Evolutionary conservation across 192 early-diverging fungal genomes (phyloP).

Genomic region (Diversispora eburnea): DNA sequence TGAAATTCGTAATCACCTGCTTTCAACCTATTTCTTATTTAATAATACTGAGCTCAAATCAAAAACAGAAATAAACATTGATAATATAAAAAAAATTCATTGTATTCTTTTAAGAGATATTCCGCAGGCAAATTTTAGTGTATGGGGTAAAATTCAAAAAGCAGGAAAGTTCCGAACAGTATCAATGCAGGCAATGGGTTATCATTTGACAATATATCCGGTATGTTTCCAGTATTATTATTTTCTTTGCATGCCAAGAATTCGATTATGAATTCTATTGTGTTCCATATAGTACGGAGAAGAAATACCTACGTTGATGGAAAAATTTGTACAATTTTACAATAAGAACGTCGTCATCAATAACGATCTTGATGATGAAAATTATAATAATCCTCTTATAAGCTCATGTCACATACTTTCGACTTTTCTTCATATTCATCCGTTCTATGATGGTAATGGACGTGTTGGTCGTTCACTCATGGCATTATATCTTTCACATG

Average conservation of each 20-base stretch:
- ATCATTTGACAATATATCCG: constrained; percentile 25
- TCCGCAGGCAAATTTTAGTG: constrained; percentile 2
- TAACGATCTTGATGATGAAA: not conserved
- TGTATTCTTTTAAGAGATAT: constrained; percentile 15
- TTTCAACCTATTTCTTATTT: constrained; percentile 7
- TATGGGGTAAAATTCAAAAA: constrained; percentile 11
- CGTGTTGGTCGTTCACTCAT: constrained; percentile 6
- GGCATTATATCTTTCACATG: not conserved
- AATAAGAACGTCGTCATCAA: constrained; percentile 12
- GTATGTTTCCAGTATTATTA: constrained; percentile 17
- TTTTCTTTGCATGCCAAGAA: not conserved
- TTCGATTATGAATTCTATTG: constrained; percentile 16
- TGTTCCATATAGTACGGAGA: constrained; percentile 9
- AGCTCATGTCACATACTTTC: not conserved
- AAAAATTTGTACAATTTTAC: constrained; percentile 16
- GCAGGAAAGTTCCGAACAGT: constrained; percentile 24
- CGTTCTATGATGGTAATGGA: constrained; percentile 13
- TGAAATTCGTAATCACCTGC: constrained; percentile 23
- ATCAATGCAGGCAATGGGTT: constrained; percentile 22
- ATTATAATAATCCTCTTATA: not conserved
- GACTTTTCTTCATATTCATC: not conserved
- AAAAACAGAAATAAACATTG: constrained; percentile 16
- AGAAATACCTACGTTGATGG: constrained; percentile 13
- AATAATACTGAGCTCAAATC: constrained; percentile 17
- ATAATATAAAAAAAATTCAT: constrained; percentile 22